Evolutionary conservation across 176 grass and related monocot species (phyloP), one percentile per base, ranked within the genome.

Genomic region (Panicum miliaceum): DNA sequence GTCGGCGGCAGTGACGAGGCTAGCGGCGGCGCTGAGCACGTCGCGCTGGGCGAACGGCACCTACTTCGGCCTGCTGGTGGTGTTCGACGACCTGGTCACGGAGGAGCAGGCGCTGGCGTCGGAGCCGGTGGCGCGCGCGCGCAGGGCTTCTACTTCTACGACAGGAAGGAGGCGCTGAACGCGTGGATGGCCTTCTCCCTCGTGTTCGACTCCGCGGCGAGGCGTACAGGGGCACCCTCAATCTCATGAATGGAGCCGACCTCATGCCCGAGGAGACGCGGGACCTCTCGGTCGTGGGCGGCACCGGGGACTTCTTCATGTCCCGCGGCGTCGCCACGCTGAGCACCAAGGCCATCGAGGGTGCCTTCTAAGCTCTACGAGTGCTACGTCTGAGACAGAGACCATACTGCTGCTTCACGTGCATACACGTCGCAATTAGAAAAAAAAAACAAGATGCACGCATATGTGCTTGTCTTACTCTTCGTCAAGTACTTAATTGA

Each of bases 261-360:
- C 46, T 35, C 53, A 29, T 79, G 25, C 7, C 8, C 12, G 19
- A 77, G 46, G 15, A 76, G 85, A 77, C 89, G 7, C 5, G 81
- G 35, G 89, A 87, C 32, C 9, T 87, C 81, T 91, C 85, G 43
- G 42, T 87, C 38, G 68, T 87, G 10, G 84, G 89, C n/a, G 89
- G 84, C 69, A 90, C 84, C 12, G 85, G 89, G 41, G 85, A 91
- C 53, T 84, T 88, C 89, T 81, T 91, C 76, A 84, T 91, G 89
- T 63, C 85, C 13, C 46, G 81, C 5, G 89, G 89, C 42, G 11
- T 91, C 40, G 89, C 81, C 7, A 91, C 85, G 1, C 45, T 91
- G 0, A 5, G 42, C 7, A 81, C 85, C 3, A 81, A 81, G n/a
- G 3, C 70, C 37, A 0, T 6, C 7, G 22, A 84, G 71, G 80